These are phyloP conservation scores for Gautieria morchelliformis DNA, from an alignment of 768 basidiomycete species.

Conservation along the genomic window DNA sequence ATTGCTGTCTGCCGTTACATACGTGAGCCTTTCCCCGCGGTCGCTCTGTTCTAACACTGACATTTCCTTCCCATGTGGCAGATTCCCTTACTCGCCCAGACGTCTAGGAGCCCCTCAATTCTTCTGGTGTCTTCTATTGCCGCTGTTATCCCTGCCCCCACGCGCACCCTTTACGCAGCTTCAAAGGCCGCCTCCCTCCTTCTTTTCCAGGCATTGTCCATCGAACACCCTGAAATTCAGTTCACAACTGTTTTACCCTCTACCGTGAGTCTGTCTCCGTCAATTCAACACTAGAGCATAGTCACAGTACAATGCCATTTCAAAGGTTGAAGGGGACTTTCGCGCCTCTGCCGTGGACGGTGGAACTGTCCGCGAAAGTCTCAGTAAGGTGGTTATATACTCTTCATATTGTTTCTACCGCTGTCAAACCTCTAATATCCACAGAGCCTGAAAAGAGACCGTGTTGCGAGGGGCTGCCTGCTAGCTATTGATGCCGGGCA, in stretches of 20 bases:
- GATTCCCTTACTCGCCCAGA: slow-evolving; percentile 65
- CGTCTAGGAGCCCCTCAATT: slow-evolving; percentile 61
- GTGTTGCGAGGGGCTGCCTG: slow-evolving; percentile 52
- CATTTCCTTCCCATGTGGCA: slow-evolving; percentile 20
- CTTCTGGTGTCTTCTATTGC: slow-evolving; percentile 74
- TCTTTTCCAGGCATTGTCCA: slow-evolving; percentile 70
- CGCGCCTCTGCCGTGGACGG: slow-evolving; percentile 70
- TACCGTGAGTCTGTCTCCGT: slow-evolving; percentile 34
- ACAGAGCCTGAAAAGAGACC: slow-evolving; percentile 46
- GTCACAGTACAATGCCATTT: neutral
- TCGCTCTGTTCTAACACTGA: neutral
- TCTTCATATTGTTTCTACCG: neutral
- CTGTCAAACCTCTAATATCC: slow-evolving; percentile 3
- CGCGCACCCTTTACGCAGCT: slow-evolving; percentile 73
- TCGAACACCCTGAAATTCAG: slow-evolving; percentile 62
- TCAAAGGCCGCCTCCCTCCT: slow-evolving; percentile 74
- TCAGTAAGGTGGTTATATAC: neutral
- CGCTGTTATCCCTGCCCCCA: slow-evolving; percentile 75
- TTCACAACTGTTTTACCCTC: slow-evolving; percentile 58
- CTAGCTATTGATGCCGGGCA: slow-evolving; percentile 48
- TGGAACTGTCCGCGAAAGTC: slow-evolving; percentile 33
- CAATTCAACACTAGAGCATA: neutral
- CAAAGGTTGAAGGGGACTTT: slow-evolving; percentile 49
- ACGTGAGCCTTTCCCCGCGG: slow-evolving; percentile 37
- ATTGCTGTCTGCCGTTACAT: slow-evolving; percentile 56